Conservation (phyloP, 2,329 filamentous ascomycete genomes). For the Rutstroemia sp. region DNA sequence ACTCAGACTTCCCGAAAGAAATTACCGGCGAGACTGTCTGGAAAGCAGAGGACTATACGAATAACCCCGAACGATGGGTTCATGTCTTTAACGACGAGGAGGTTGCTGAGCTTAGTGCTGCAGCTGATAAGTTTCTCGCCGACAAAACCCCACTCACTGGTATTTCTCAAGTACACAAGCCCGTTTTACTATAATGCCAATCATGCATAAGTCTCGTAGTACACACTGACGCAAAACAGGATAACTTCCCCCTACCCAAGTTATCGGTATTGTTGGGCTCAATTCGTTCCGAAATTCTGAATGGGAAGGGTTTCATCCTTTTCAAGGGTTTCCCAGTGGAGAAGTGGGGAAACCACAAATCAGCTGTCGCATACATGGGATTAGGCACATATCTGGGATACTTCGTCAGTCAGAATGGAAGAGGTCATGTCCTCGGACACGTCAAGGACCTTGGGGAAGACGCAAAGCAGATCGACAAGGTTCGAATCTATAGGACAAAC, state of each 20-base stretch:
- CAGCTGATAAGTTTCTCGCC: constrained; percentile 62
- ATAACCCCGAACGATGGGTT: constrained; percentile 49
- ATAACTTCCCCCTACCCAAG: constrained; percentile 53
- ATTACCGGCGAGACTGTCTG: constrained; percentile 69
- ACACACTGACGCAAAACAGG: constrained; percentile 12
- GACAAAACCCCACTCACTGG: constrained; percentile 61
- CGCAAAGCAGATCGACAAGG: constrained; percentile 61
- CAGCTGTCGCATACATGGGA: constrained; percentile 84
- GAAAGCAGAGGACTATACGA: constrained; percentile 38
- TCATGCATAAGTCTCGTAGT: background rate
- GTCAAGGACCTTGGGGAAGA: constrained; percentile 73
- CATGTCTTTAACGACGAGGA: constrained; percentile 62
- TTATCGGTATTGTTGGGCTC: constrained; percentile 45
- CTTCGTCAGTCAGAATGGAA: constrained; percentile 79
- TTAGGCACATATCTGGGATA: constrained; percentile 80
- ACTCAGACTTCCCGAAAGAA: constrained; percentile 61
- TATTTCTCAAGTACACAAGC: constrained; percentile 47
- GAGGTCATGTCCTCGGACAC: constrained; percentile 79
- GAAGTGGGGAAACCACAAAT: constrained; percentile 71
- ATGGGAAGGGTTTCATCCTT: constrained; percentile 84
- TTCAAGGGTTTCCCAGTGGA: constrained; percentile 79
- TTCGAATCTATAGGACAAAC: constrained; percentile 85
- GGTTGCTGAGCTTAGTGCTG: constrained; percentile 56
- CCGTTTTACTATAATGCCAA: background rate
- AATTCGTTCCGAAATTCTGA: constrained; percentile 59